These are phyloP conservation scores for Talaromyces sp. DNA, from an alignment of 2,329 filamentous ascomycete genomes.

Conservation along the genomic window DNA sequence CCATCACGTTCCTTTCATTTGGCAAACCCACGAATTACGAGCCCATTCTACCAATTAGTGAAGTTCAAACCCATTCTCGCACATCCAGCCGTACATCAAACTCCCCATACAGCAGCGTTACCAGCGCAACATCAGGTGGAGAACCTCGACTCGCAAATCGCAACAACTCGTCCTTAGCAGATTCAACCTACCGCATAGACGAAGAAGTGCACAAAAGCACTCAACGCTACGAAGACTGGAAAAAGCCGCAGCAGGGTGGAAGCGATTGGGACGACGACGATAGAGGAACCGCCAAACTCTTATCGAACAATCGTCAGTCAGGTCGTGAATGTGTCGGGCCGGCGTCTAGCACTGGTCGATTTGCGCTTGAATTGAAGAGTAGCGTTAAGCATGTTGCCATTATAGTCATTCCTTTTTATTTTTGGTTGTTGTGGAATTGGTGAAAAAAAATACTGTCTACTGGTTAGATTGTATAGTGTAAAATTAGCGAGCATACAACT, in stretches of 20 bases:
- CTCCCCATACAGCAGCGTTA: constrained; percentile 22
- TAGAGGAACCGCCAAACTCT: constrained; percentile 27
- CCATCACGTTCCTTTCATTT: constrained; percentile 25
- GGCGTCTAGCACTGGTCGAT: constrained; percentile 51
- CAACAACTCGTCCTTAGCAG: neutral
- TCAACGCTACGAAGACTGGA: constrained; percentile 14
- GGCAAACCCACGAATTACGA: constrained; percentile 27
- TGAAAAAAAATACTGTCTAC: neutral
- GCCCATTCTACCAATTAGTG: constrained; percentile 27
- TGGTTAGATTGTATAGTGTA: neutral
- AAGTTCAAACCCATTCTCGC: constrained; percentile 18
- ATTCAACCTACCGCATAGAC: constrained; percentile 2
- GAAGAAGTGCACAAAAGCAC: constrained; percentile 8
- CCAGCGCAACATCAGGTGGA: constrained; percentile 19
- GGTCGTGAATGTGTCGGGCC: constrained; percentile 18
- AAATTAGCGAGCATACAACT: constrained; percentile 10
- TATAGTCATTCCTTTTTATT: constrained; percentile 61
- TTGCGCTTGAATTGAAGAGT: constrained; percentile 54
- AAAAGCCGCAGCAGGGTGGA: neutral
- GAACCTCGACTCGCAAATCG: constrained; percentile 18
- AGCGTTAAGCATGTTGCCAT: constrained; percentile 49
- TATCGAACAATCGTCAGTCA: constrained; percentile 6
- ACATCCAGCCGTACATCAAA: constrained; percentile 24
- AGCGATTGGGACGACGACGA: constrained; percentile 17
- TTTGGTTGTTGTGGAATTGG: constrained; percentile 39